Conservation (phyloP, 129 eudicot species). For the Saposhnikovia divaricata region DNA sequence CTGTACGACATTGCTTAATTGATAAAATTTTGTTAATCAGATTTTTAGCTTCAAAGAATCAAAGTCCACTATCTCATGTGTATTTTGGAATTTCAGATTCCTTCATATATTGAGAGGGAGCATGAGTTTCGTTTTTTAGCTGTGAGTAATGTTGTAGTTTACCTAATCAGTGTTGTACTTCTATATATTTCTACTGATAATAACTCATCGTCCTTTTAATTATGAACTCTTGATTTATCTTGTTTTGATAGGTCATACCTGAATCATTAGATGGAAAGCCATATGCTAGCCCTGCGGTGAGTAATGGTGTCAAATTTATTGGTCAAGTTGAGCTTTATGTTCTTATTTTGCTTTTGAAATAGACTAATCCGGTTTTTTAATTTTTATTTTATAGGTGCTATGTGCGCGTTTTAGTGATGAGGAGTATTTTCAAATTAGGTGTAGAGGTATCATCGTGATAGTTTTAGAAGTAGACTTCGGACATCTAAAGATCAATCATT, state of each 20-base stretch:
- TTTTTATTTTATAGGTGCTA: conserved; percentile 50
- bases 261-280: conserved; percentile 67
- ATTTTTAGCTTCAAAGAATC: neutral
- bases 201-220: neutral
- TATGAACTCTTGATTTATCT: neutral
- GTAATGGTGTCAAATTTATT: conserved; percentile 24
- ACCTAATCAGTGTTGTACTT: neutral
- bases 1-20: neutral
- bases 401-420: conserved; percentile 91
- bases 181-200: neutral
- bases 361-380: neutral
- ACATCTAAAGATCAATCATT: neutral
- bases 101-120: conserved; percentile 83
- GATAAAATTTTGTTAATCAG: neutral
- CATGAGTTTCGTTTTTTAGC: conserved; percentile 89
- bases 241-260: conserved; percentile 56
- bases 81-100: conserved; percentile 47
- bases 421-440: conserved; percentile 68
- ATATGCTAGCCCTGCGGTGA: conserved; percentile 61
- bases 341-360: neutral
- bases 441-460: conserved; percentile 53
- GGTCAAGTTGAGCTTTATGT: neutral
- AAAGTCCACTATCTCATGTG: conserved; percentile 10
- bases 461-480: neutral
- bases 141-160: conserved; percentile 39